Base-by-base conservation (phyloP, 345 rosid species). In the Euphorbia pulcherrima region DNA sequence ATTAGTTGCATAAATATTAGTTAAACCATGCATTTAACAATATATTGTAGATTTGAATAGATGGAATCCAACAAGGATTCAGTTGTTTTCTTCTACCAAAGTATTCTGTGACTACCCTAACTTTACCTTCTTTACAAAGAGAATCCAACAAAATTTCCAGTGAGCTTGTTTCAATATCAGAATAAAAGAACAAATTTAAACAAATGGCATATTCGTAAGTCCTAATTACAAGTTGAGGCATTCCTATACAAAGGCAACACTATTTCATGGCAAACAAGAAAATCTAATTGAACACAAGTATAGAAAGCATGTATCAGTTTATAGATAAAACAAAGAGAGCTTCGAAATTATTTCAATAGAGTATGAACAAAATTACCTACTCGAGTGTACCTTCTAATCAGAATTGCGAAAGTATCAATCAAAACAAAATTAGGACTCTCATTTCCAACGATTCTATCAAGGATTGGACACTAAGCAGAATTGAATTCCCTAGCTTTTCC, bases 1-100 rank as follows among this genome's bases (percentile, higher is more conserved):
- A n/a, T n/a, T n/a, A n/a, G n/a, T n/a, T n/a, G n/a, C n/a, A n/a
- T n/a, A n/a, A n/a, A n/a, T n/a, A n/a, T n/a, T n/a, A n/a, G n/a
- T n/a, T n/a, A 52, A 91, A 83, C 97, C 96, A 91, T 66, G 97
- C 99, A 67, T 94, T 89, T 67, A 91, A 47, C 7, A 90, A 65
- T 60, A 88, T 87, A 69, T 86, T 94, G 81, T 82, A 88, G 14
- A 85, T 73, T 53, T 83, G 73, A 73, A 83, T 70, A 11, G 95
- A 79, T 0, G 95, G 88, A 65, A 74, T 59, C 92, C 88, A 89
- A n/a, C 67, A 68, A 1, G 69, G 29, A 46, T 79, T 83, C 69
- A 46, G 58, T 59, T 58, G 69, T 74, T 66, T 77, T 68, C 41
- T 82, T 37, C 72, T 62, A 68, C 81, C 66, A 53, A 85, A 64